A percentile compares a stretch with the other conserved stretches of the same genome.
Conservation (phyloP, 257 asterid species). For the Petunia secreta region DNA sequence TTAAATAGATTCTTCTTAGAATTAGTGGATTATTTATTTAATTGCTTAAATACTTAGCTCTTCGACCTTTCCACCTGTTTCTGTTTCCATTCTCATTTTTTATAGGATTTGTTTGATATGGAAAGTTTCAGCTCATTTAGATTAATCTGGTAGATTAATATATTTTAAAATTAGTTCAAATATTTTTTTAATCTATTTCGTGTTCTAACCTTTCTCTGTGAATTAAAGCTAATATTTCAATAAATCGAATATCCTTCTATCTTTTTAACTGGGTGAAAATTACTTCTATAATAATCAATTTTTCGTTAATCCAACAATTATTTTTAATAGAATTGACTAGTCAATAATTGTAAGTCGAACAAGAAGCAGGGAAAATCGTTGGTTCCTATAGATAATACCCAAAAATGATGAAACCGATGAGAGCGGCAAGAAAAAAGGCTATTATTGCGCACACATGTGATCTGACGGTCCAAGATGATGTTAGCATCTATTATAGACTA, state of each 20-base stretch:
- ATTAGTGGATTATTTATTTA: background rate
- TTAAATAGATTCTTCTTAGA: background rate
- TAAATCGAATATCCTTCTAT: background rate
- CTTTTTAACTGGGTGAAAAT: too few relatives aligned
- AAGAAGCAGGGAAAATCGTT: background rate
- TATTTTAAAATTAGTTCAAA: background rate
- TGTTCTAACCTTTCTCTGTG: too few relatives aligned
- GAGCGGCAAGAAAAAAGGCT: background rate
- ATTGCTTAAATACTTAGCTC: too few relatives aligned
- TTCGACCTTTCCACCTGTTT: background rate
- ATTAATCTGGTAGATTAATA: background rate
- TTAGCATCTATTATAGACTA: background rate
- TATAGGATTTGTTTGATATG: background rate
- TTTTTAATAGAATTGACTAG: background rate
- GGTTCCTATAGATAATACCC: background rate
- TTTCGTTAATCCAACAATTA: background rate
- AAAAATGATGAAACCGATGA: background rate
- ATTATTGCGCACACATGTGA: background rate
- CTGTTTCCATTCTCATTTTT: background rate
- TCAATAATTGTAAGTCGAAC: background rate
- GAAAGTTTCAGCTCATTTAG: background rate
- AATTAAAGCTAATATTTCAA: background rate
- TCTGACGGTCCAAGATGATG: constrained; percentile 13
- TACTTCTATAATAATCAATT: background rate
- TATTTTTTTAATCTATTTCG: too few relatives aligned